phyloP scores from a whole-genome alignment of 1,284 basidiomycete species.

The Earliella scabrosa region DNA sequence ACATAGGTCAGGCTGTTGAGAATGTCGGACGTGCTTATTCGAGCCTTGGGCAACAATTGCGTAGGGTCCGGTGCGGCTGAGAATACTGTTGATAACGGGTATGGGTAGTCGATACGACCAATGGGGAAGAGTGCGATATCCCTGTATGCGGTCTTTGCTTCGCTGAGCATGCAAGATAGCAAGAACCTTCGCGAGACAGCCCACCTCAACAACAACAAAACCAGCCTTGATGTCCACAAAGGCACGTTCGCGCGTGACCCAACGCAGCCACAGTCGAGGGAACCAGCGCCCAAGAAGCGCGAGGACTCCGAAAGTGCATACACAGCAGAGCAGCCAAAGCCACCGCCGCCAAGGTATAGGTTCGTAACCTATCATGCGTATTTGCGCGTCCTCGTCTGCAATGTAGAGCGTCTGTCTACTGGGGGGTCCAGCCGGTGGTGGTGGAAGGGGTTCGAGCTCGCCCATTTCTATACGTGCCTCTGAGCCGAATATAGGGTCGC shows the following conservation, averaged over 20 bases:
- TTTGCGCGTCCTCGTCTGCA: conserved; percentile 88
- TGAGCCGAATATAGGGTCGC: conserved; percentile 81
- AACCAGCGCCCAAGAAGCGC: conserved; percentile 93
- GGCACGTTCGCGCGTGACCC: conserved; percentile 83
- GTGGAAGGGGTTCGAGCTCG: conserved; percentile 59
- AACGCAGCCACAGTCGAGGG: conserved; percentile 87
- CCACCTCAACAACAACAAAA: conserved; percentile 89
- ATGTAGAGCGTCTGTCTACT: conserved; percentile 89
- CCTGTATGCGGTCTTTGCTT: conserved; percentile 73
- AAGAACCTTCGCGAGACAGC: not conserved
- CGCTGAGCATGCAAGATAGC: conserved; percentile 10
- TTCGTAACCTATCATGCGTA: conserved; percentile 92
- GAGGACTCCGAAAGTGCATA: conserved; percentile 77
- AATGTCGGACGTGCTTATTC: conserved; percentile 39
- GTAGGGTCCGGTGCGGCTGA: conserved; percentile 37
- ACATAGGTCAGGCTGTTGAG: conserved; percentile 61
- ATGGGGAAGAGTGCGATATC: conserved; percentile 82
- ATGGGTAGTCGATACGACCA: conserved; percentile 71
- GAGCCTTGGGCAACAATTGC: conserved; percentile 19
- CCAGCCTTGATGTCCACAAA: conserved; percentile 78
- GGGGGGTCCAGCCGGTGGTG: conserved; percentile 76
- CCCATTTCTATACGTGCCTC: conserved; percentile 83
- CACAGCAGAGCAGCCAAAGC: conserved; percentile 77
- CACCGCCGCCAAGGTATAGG: conserved; percentile 65
- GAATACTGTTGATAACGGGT: conserved; percentile 81